Conservation (phyloP, 176 grass and related monocot species). For the Ananas comosus region DNA sequence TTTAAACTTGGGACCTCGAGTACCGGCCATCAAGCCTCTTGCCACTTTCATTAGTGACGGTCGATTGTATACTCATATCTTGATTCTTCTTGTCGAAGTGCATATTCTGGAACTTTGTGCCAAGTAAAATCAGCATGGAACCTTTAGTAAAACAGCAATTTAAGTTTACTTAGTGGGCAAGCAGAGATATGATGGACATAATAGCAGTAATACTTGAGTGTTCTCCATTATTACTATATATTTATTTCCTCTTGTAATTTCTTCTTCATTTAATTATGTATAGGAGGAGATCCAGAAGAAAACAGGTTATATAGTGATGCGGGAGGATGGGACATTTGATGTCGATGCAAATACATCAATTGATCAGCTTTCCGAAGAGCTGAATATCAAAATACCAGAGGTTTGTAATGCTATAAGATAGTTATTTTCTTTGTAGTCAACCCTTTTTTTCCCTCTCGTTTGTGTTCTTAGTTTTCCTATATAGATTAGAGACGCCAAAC, state of each 20-base stretch:
- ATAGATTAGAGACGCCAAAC: too few relatives aligned
- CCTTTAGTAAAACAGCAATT: too few relatives aligned
- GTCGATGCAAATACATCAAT: conserved; percentile 99
- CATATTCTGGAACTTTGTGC: too few relatives aligned
- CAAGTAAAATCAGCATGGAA: too few relatives aligned
- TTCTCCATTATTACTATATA: conserved; percentile 5
- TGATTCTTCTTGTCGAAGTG: too few relatives aligned
- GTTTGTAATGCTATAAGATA: conserved; percentile 20
- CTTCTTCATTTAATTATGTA: not conserved
- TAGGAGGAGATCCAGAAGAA: conserved; percentile 98
- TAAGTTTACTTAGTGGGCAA: too few relatives aligned
- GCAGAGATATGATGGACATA: too few relatives aligned
- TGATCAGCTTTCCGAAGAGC: conserved; percentile 83
- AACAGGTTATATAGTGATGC: conserved; percentile 91
- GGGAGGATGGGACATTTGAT: conserved; percentile 81
- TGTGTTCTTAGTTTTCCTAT: not conserved
- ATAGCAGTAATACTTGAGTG: not conserved
- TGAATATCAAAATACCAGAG: conserved; percentile 95
- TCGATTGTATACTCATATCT: too few relatives aligned
- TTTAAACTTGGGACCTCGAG: too few relatives aligned
- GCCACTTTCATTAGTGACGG: too few relatives aligned
- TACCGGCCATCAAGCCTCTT: too few relatives aligned
- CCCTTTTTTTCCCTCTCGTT: not conserved
- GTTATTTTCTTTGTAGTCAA: not conserved
- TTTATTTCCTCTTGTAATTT: conserved; percentile 9